phyloP scores from a whole-genome alignment of 2,329 filamentous ascomycete genomes.

The Lasiodiplodia gonubiensis region DNA sequence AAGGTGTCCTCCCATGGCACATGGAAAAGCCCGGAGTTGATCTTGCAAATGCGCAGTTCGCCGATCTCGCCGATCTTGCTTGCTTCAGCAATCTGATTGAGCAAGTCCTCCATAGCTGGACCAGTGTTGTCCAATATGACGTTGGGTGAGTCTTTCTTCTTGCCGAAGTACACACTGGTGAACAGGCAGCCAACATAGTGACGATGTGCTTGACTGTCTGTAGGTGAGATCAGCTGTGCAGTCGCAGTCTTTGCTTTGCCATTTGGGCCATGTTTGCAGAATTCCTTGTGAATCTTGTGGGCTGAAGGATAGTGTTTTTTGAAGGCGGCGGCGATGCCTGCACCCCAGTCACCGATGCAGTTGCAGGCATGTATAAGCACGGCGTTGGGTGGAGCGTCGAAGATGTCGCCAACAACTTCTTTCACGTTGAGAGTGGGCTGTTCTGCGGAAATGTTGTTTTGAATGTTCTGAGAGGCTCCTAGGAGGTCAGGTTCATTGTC shows the following conservation, averaged over 20 bases:
- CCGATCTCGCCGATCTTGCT: slow-evolving; percentile 35
- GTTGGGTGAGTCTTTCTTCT: slow-evolving; percentile 47
- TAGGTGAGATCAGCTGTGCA: slow-evolving; percentile 60
- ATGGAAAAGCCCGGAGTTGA: slow-evolving; percentile 64
- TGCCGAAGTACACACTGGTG: slow-evolving; percentile 59
- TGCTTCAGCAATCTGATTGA: slow-evolving; percentile 48
- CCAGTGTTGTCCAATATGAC: slow-evolving; percentile 58
- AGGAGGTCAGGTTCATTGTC: slow-evolving; percentile 10
- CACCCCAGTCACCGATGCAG: slow-evolving; percentile 62
- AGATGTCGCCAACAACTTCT: slow-evolving; percentile 55
- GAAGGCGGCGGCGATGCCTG: slow-evolving; percentile 63
- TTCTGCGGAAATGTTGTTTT: not conserved
- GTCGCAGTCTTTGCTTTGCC: slow-evolving; percentile 50
- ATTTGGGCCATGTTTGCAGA: slow-evolving; percentile 50
- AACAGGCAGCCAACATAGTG: slow-evolving; percentile 67
- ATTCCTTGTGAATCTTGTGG: slow-evolving; percentile 52
- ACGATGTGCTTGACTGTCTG: slow-evolving; percentile 42
- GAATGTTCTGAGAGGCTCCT: not conserved
- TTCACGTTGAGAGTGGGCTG: slow-evolving; percentile 21
- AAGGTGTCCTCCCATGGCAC: slow-evolving; percentile 61
- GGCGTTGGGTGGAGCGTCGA: slow-evolving; percentile 56
- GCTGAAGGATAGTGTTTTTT: slow-evolving; percentile 57
- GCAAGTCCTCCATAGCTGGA: slow-evolving; percentile 56
- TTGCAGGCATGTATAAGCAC: slow-evolving; percentile 67
- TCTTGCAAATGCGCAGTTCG: slow-evolving; percentile 57